Evolutionary conservation across 2,329 filamentous ascomycete species (phyloP), one percentile per base, ranked within the genome.

Genomic region (Thermoascus crustaceus): DNA sequence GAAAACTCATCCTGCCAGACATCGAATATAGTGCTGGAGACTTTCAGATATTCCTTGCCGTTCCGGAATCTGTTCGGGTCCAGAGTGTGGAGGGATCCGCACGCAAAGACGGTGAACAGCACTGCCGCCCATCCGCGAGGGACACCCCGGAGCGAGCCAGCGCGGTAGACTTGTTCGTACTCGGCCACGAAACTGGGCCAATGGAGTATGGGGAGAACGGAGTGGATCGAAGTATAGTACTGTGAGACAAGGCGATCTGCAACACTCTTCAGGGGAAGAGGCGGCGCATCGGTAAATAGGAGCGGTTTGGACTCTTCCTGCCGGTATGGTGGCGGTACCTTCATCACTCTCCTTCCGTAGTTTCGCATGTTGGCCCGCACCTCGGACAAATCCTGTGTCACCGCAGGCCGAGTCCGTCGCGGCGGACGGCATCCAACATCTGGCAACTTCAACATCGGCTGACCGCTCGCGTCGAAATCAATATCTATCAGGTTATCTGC

Each of bases 121-220:
- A 91, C 69, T 2, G 85, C 80, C 21, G 82, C 69, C 78, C 85
- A 94, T 22, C 80, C 76, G 10, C 77, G 71, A 0, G 81, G 68
- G 5, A 76, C 68, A 3, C 74, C 73, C 19, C 73, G 67, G 11
- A 82, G 67, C 27, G 73, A 74, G 3, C 77, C 75, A 26, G 67
- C 64, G 37, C 75, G 74, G 59, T 94, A 94, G 5, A 94, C 68
- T 6, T 77, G 72, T 38, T 94, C 85, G 41, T 89, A 82, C 34
- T 82, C 75, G 31, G 75, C 71, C 49, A 81, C 71, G 50, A 96
- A 93, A 0, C 75, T 82, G 2, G 85, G 84, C 83, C 88, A 93
- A 58, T 96, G 85, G 7, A 96, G 53, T 27, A 94, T 78, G 0
- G 91, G 91, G 47, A 88, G 81, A 57, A 85, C 80, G 20, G 78